These are phyloP conservation scores for Cystobasidium tubakii DNA, from an alignment of 768 basidiomycete species.

Conservation along the genomic window DNA sequence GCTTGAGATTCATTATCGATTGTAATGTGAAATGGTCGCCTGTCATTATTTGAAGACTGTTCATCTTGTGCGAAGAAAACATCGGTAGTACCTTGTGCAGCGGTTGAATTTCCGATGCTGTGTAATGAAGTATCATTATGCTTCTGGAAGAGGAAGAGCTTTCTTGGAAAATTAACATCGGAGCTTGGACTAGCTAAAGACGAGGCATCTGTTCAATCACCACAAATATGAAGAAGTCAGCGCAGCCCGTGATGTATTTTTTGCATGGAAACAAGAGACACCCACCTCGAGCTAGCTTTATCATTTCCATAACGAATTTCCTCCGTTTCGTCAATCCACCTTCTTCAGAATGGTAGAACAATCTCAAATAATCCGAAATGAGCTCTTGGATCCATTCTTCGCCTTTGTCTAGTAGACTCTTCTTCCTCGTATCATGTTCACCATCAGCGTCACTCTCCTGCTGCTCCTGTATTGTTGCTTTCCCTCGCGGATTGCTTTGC, in stretches of 20 bases:
- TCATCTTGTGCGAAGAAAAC: neutral
- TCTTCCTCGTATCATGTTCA: neutral
- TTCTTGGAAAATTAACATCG: neutral
- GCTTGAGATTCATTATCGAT: neutral
- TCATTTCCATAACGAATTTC: neutral
- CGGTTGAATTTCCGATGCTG: neutral
- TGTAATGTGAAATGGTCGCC: neutral
- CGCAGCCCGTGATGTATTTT: no score
- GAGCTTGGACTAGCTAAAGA: neutral
- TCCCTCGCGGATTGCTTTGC: no score
- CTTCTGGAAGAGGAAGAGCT: neutral
- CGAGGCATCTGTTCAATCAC: neutral
- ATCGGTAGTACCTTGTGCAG: neutral
- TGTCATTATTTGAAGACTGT: neutral
- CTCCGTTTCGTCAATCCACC: neutral
- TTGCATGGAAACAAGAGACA: no score
- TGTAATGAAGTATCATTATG: neutral
- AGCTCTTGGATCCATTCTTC: neutral
- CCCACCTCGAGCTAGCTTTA: neutral
- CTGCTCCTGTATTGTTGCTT: neutral
- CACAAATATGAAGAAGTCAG: no score
- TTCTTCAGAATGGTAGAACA: slow-evolving; percentile 8
- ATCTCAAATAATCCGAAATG: neutral
- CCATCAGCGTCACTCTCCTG: neutral
- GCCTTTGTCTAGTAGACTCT: neutral